Base-by-base conservation (phyloP, 1,284 basidiomycete species). In the Blastosporella zonata region DNA sequence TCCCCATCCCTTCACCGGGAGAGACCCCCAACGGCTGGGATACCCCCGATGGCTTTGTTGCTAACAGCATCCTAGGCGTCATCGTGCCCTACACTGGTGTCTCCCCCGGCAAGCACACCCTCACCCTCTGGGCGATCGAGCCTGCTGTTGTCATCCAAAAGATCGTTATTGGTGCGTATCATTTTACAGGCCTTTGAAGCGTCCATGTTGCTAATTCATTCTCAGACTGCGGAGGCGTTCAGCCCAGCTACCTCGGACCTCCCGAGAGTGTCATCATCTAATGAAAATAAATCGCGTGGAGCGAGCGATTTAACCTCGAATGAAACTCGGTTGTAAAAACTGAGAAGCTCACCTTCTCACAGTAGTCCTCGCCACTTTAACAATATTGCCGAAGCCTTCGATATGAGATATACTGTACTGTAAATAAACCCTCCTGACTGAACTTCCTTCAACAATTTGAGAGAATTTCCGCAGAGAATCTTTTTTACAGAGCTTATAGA, bases 141-240 rank as follows among this genome's bases (percentile, higher is more conserved):
- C 78, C 79, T 7, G 74, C 76, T 5, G 79, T 83, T n/a, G 74
- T 82, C 2, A 69, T 83, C 23, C 78, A 84, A 59, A 83, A 79
- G 59, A 75, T 84, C 44, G 72, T 83, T 15, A 78, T 84, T 43
- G 67, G 79, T 82, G 28, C 28, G 35, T 49, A 63, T 31, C 31
- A 31, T 28, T 13, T 34, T 5, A 15, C 17, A 9, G 18, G 12
- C 15, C 8, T 1, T 29, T 10, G 0, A 37, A 6, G 43, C 31
- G 35, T 18, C 27, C n/a, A n/a, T n/a, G n/a, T 29, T 34, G 45
- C 40, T 39, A 22, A 12, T 17, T 35, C 43, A 33, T 3, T 27
- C 25, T 18, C 47, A 80, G 79, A 84, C 62, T 74, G 75, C 34
- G 81, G 81, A 29, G 76, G 74, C 13, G 67, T 82, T 7, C 57